Base-by-base conservation (phyloP, 176 grass and related monocot genomes). In the Eleusine coracana region DNA sequence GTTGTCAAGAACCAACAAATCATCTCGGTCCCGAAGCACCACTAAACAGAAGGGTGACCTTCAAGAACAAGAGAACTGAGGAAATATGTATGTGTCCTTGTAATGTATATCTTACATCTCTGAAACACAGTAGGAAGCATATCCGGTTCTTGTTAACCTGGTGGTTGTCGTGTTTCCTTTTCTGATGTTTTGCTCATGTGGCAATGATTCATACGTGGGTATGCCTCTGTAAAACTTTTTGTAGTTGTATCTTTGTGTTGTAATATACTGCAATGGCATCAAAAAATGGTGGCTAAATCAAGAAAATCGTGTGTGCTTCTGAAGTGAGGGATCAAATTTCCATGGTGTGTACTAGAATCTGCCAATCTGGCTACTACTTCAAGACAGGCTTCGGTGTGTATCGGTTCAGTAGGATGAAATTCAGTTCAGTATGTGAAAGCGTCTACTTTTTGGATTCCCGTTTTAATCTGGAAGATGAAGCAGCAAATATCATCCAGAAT, bases 1-100 rank as follows among this genome's bases (percentile, higher is more conserved):
- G 34, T 23, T 89, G 74, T 71, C 92, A 68, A 90, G 89, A 78
- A 65, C 81, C 54, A 83, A 80, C 71, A 89, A 83, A 73, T 94
- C 87, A 20, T 71, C 92, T 9, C 66, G 87, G 44, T 54, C 90
- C 20, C 88, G 89, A 38, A 78, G 49, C 73, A 93, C 87, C 44
- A 93, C 89, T 13, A 98, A 92, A 76, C 86, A 89, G 87, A 95
- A 98, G 90, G 82, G 54, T 3, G 92, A 82, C 9, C 40, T 80
- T 59, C 80, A 74, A 34, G 80, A 38, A 13, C 37, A 61, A 69
- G 85, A 82, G 15, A 97, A 88, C 51, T 97, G 84, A 94, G 84
- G 63, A 45, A 58, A 66, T 64, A 78, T 44, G 40, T 80, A 75
- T 52, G 41, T 64, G 68, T 38, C 75, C 31, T 37, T 79, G 75